These are phyloP conservation scores for Agapanthus africanus DNA, from an alignment of 106 monocot genomes.

Conservation along the genomic window DNA sequence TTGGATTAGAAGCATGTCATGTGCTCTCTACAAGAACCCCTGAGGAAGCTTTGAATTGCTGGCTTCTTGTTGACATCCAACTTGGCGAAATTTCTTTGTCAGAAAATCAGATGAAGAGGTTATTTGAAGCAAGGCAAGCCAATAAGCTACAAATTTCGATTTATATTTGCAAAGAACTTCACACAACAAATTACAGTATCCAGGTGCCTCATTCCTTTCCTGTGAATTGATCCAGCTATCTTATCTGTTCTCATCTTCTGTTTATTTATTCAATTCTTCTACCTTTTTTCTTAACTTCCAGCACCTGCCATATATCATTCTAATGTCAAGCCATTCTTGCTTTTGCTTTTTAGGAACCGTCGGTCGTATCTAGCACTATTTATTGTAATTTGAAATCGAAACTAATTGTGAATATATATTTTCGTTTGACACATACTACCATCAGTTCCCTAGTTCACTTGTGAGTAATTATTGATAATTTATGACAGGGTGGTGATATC, in stretches of 20 bases:
- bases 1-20: background rate
- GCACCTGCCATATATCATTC: background rate
- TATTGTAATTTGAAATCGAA: background rate
- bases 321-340: background rate
- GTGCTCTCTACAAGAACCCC: constrained; percentile 4
- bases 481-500: constrained; percentile 56
- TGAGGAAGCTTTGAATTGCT: constrained; percentile 17
- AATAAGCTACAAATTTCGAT: constrained; percentile 25
- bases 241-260: background rate
- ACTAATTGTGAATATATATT: background rate
- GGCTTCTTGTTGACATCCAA: constrained; percentile 25
- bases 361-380: background rate
- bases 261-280: background rate
- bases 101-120: constrained; percentile 22
- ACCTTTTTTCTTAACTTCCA: background rate
- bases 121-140: constrained; percentile 16
- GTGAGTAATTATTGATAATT: background rate
- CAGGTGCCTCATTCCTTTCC: constrained; percentile 33
- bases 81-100: constrained; percentile 41
- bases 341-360: background rate
- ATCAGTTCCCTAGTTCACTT: background rate
- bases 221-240: background rate
- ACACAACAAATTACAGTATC: constrained; percentile 32
- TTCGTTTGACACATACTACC: background rate
- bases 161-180: constrained; percentile 19